Evolutionary conservation across 2,329 filamentous ascomycete genomes (phyloP).

Genomic region (Septoria petroselini): DNA sequence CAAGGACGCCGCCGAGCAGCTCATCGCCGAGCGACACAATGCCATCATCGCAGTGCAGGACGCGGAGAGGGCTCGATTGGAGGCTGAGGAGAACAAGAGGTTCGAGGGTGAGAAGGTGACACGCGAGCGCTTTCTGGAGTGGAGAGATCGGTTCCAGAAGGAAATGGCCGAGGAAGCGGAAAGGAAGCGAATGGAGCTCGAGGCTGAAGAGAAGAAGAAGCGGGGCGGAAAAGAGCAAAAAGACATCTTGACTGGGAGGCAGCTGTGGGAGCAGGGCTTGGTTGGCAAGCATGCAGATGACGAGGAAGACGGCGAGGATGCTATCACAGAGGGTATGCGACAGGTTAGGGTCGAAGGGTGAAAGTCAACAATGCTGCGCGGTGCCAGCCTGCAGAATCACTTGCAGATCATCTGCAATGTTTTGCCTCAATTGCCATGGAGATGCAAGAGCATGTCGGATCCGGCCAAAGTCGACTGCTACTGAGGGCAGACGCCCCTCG

Average conservation of each 20-base stretch:
- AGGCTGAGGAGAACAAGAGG: slow-evolving; percentile 92
- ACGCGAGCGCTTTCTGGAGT: slow-evolving; percentile 77
- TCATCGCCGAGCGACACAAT: slow-evolving; percentile 71
- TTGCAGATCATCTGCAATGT: no score
- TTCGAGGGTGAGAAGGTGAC: slow-evolving; percentile 90
- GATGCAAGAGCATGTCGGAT: no score
- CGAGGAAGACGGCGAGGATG: slow-evolving; percentile 64
- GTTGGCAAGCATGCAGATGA: slow-evolving; percentile 65
- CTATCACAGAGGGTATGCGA: slow-evolving; percentile 60
- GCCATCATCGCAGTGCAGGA: slow-evolving; percentile 56
- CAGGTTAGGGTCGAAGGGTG: slow-evolving; percentile 62
- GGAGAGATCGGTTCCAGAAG: slow-evolving; percentile 71
- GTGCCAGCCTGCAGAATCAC: no score
- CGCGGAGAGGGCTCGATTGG: slow-evolving; percentile 58
- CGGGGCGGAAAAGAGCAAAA: slow-evolving; percentile 63
- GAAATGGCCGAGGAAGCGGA: slow-evolving; percentile 75
- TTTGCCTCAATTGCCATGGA: no score
- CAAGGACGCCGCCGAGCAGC: slow-evolving; percentile 85
- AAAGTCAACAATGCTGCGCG: slow-evolving; percentile 8
- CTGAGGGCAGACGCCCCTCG: no score
- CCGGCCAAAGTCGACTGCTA: no score
- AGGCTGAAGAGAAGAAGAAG: slow-evolving; percentile 64
- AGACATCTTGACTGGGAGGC: slow-evolving; percentile 67
- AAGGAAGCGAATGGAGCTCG: slow-evolving; percentile 58
- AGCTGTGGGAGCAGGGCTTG: slow-evolving; percentile 50